Evolutionary conservation across 768 basidiomycete genomes (phyloP).

Genomic region (Stropharia rugosoannulata): DNA sequence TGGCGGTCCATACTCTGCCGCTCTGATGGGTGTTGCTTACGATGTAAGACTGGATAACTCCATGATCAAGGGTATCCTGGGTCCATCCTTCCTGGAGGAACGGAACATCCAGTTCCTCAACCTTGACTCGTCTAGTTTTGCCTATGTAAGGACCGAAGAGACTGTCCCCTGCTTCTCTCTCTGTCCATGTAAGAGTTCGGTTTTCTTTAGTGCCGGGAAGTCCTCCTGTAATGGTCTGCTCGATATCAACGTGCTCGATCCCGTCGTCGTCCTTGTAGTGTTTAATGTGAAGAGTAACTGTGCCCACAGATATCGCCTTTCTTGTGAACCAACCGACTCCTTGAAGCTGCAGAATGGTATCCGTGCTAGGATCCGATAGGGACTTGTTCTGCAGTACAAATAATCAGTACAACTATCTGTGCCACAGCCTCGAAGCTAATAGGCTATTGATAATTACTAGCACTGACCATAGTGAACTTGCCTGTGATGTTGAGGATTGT

Average conservation of each 20-base stretch:
- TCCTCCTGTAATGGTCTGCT: conserved; percentile 64
- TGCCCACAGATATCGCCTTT: conserved; percentile 54
- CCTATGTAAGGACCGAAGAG: conserved; percentile 61
- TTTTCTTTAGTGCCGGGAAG: conserved; percentile 56
- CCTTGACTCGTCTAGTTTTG: conserved; percentile 50
- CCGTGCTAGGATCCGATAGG: conserved; percentile 54
- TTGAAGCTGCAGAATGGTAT: conserved; percentile 66
- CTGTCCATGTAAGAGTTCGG: conserved; percentile 54
- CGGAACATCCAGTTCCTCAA: conserved; percentile 45
- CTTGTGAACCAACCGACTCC: conserved; percentile 75
- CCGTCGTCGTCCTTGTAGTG: conserved; percentile 62
- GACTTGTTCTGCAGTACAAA: conserved; percentile 55
- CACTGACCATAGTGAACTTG: conserved; percentile 58
- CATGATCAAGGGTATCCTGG: conserved; percentile 42
- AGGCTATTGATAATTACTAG: not conserved
- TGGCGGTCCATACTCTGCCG: conserved; percentile 55
- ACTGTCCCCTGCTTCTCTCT: conserved; percentile 50
- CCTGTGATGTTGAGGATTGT: conserved; percentile 62
- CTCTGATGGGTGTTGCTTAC: conserved; percentile 67
- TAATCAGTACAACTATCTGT: not conserved
- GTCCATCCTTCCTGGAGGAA: conserved; percentile 48
- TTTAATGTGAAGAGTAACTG: conserved; percentile 58
- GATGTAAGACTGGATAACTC: conserved; percentile 44
- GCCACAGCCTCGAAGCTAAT: too few relatives aligned
- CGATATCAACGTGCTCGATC: conserved; percentile 66